A percentile compares a stretch with the other conserved stretches of the same genome.
Conservation (phyloP, 805 yeast species). For the Cyberlindnera maritima region DNA sequence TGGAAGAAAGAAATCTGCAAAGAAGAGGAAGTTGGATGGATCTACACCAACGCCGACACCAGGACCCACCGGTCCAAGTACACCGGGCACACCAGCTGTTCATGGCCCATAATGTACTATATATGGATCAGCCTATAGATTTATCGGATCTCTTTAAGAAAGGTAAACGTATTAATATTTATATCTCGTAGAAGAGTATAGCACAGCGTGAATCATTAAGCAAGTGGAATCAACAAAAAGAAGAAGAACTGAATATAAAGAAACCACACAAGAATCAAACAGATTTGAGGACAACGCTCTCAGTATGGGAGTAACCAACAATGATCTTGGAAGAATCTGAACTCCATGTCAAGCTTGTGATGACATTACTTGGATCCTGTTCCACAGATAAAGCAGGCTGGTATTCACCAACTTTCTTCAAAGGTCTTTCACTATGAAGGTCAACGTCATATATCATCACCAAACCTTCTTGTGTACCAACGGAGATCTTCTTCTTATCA, state of each 20-base stretch:
- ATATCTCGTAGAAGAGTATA: too few species aligned
- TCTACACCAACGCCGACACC: conserved; percentile 2
- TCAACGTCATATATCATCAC: conserved; percentile 50
- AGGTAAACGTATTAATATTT: too few species aligned
- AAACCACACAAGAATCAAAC: neutral
- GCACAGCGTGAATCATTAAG: neutral
- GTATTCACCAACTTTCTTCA: conserved; percentile 25
- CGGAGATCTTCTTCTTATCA: conserved; percentile 45
- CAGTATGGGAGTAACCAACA: conserved; percentile 32
- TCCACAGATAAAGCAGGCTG: conserved; percentile 20
- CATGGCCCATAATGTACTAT: neutral
- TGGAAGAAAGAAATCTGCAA: conserved; percentile 34
- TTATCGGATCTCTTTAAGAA: too few species aligned
- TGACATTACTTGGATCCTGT: conserved; percentile 22
- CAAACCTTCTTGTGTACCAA: conserved; percentile 66
- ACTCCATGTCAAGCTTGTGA: conserved; percentile 37
- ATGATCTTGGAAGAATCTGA: conserved; percentile 27
- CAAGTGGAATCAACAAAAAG: neutral
- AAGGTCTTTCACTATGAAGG: conserved; percentile 10
- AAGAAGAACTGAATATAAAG: neutral
- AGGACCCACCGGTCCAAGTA: neutral
- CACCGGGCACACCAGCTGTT: conserved; percentile 2
- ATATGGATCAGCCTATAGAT: too few species aligned
- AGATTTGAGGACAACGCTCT: conserved; percentile 22
- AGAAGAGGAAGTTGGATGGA: conserved; percentile 33